These are phyloP conservation scores for Jamesozyma gamospora DNA, from an alignment of 805 yeast species.

Conservation along the genomic window DNA sequence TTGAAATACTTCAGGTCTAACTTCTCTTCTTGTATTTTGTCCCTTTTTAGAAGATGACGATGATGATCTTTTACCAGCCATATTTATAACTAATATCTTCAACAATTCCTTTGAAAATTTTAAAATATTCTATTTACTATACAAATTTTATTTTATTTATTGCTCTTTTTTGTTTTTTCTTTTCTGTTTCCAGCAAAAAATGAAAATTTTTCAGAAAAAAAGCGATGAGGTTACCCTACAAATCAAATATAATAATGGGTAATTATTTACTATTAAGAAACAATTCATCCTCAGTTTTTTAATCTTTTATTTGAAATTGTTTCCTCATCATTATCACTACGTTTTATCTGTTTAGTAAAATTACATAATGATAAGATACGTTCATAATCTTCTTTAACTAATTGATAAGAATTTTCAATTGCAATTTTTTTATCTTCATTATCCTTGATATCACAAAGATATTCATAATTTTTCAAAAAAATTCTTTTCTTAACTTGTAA, in stretches of 20 bases:
- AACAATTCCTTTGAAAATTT: neutral
- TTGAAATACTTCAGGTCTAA: conserved; percentile 55
- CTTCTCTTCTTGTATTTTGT: conserved; percentile 28
- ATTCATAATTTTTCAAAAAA: conserved; percentile 71
- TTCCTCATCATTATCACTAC: neutral
- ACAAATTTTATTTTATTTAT: neutral
- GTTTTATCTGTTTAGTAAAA: neutral
- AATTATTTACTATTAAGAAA: too few species aligned
- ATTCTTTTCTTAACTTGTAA: conserved; percentile 64
- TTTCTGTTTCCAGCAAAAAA: neutral
- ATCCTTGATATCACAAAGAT: conserved; percentile 54
- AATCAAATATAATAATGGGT: too few species aligned
- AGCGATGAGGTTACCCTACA: conserved; percentile 3
- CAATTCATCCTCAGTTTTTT: too few species aligned
- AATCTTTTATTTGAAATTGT: neutral
- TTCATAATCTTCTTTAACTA: conserved; percentile 60
- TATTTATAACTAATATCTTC: neutral
- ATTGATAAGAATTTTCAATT: conserved; percentile 62
- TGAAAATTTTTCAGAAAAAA: conserved; percentile 1
- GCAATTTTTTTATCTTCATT: conserved; percentile 57
- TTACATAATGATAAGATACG: conserved; percentile 32
- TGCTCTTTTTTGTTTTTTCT: neutral
- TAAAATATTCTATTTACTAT: neutral
- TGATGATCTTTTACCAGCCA: neutral
- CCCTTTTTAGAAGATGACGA: neutral